Evolutionary conservation across 805 yeast genomes (phyloP).

Genomic region (Zygosaccharomyces gambellarensis): DNA sequence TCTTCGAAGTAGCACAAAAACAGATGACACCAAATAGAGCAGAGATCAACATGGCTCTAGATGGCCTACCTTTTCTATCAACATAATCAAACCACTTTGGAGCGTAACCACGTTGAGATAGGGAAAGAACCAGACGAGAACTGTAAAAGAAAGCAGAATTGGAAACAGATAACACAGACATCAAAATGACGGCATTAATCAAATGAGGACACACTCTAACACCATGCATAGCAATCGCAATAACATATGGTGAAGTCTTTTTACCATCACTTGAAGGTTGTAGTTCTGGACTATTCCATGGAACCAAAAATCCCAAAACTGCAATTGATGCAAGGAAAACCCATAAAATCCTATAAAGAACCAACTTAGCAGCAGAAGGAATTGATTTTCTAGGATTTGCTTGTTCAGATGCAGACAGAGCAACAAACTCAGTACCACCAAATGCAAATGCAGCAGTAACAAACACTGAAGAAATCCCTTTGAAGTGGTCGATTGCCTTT

Average conservation of each 20-base stretch:
- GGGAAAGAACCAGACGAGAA: conserved; percentile 48
- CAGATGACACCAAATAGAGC: conserved; percentile 55
- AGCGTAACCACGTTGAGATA: conserved; percentile 58
- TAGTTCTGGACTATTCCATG: conserved; percentile 49
- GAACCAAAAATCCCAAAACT: conserved; percentile 55
- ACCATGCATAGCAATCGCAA: conserved; percentile 57
- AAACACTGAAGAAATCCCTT: conserved; percentile 60
- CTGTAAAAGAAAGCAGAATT: conserved; percentile 51
- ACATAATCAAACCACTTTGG: conserved; percentile 52
- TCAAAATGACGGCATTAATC: conserved; percentile 58
- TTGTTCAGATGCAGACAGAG: conserved; percentile 69
- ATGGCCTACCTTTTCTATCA: conserved; percentile 63
- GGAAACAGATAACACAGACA: conserved; percentile 56
- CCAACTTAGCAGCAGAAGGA: conserved; percentile 67
- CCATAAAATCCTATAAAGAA: conserved; percentile 59
- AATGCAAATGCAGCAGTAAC: conserved; percentile 66
- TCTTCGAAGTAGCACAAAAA: conserved; percentile 60
- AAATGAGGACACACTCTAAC: conserved; percentile 56
- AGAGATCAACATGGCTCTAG: conserved; percentile 48
- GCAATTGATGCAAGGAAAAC: conserved; percentile 52
- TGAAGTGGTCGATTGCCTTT: conserved; percentile 39
- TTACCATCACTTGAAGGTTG: conserved; percentile 45
- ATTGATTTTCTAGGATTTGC: conserved; percentile 55
- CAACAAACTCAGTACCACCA: conserved; percentile 61
- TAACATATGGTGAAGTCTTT: conserved; percentile 68